Conservation (phyloP, 2,329 filamentous ascomycete species). For the Aschersonia sp. region DNA sequence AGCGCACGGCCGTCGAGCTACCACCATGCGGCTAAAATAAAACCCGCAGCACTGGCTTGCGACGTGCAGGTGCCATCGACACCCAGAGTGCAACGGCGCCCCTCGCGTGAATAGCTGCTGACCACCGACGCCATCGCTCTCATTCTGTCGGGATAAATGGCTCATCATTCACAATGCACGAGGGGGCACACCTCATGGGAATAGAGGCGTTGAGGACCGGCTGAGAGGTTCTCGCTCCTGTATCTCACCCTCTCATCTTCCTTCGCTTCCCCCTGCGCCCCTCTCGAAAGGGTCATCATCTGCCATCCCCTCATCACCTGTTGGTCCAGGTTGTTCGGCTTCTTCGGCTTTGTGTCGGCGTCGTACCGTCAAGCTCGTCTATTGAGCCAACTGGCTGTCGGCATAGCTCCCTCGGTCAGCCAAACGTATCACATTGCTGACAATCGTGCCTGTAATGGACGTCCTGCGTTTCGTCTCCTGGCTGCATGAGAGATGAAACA, state of each 20-base stretch:
- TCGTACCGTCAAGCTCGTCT: not conserved
- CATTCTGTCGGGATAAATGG: too few relatives aligned
- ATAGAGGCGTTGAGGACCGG: too few relatives aligned
- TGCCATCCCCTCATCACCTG: not conserved
- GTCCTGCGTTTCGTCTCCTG: too few relatives aligned
- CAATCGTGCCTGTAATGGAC: too few relatives aligned
- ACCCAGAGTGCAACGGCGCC: not conserved
- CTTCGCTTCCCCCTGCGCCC: not conserved
- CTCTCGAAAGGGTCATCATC: not conserved
- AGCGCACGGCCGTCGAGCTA: not conserved
- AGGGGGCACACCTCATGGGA: too few relatives aligned
- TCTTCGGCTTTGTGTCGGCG: constrained; percentile 3
- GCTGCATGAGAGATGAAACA: too few relatives aligned
- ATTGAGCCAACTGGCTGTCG: too few relatives aligned
- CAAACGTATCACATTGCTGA: too few relatives aligned
- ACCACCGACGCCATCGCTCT: too few relatives aligned
- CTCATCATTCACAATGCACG: too few relatives aligned
- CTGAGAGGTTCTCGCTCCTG: not conserved
- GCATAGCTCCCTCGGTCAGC: too few relatives aligned
- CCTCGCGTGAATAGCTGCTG: too few relatives aligned
- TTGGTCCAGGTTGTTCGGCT: not conserved
- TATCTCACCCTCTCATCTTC: not conserved
- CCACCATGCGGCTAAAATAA: not conserved
- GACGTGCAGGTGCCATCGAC: not conserved
- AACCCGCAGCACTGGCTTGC: not conserved